Evolutionary conservation across 2,329 filamentous ascomycete species (phyloP), one percentile per base, ranked within the genome.

Genomic region (Rosellinia necatrix): DNA sequence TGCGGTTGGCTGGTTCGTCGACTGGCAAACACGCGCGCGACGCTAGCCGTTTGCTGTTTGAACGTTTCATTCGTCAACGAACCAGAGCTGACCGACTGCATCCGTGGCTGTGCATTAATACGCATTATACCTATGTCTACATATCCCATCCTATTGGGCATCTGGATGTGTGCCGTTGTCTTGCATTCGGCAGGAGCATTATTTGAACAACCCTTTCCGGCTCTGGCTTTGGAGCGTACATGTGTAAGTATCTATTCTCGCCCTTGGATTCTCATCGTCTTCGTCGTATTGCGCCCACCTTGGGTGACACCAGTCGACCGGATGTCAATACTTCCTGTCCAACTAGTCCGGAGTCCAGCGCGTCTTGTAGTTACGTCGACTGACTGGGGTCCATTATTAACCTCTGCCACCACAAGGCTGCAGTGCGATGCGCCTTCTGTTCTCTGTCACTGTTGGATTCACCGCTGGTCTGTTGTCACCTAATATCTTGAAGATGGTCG

Each of bases 61-160:
- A n/a, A n/a, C n/a, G n/a, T n/a, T n/a, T n/a, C n/a, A n/a, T 4
- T 15, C 3, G 3, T 17, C 12, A 12, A 8, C 32, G 17, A 35
- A 35, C 32, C 12, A n/a, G 12, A n/a, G n/a, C n/a, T n/a, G n/a
- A n/a, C n/a, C n/a, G n/a, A n/a, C n/a, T 51, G 38, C 43, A 24
- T 22, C 48, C 40, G 42, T 57, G 54, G 53, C 53, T 56, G 27
- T 51, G 41, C 46, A 27, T 8, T 10, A 40, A 46, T 34, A 30
- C 38, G 42, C 43, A 38, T 7, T 13, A 32, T 35, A 21, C 17
- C 22, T n/a, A n/a, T n/a, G n/a, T n/a, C n/a, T n/a, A n/a, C n/a
- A n/a, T n/a, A 37, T 35, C n/a, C n/a, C 15, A 6, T 15, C 21
- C 27, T 21, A 6, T 5, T n/a, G n/a, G n/a, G n/a, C 13, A 15